phyloP scores from a whole-genome alignment of 1,284 basidiomycete genomes.

The Irpex lacteus region DNA sequence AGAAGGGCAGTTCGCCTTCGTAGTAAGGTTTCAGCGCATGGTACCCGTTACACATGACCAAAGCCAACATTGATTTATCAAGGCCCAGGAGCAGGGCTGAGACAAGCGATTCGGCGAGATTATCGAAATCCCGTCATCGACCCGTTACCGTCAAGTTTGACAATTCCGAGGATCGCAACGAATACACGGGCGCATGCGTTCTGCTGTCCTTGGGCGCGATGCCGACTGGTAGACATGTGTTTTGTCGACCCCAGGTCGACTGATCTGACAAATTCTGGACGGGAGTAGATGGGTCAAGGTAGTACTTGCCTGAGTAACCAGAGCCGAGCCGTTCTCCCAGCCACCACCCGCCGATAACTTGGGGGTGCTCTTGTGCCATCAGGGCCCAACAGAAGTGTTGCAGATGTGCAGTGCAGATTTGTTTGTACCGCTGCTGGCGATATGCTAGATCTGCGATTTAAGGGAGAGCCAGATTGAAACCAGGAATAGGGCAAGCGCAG shows the following conservation, averaged over 20 bases:
- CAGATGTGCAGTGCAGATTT: not conserved
- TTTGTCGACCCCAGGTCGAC: not conserved
- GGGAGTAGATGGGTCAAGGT: not conserved
- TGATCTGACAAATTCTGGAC: not conserved
- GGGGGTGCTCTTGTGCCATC: conserved; percentile 21
- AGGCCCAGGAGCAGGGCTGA: not conserved
- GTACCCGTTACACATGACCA: not conserved
- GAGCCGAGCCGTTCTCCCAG: conserved; percentile 31
- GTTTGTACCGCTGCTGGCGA: not conserved
- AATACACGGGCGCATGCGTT: not conserved
- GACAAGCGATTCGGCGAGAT: not conserved
- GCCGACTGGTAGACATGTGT: not conserved
- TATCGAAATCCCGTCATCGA: not conserved
- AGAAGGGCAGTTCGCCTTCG: no score
- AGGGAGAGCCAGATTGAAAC: not conserved
- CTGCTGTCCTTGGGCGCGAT: not conserved
- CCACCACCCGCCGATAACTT: conserved; percentile 30
- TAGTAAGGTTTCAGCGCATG: not conserved
- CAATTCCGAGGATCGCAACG: not conserved
- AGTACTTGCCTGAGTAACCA: conserved; percentile 33
- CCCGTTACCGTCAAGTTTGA: not conserved
- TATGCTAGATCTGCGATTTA: not conserved
- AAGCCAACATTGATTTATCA: not conserved
- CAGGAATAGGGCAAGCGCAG: not conserved
- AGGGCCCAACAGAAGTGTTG: not conserved